Evolutionary conservation across 2,329 filamentous ascomycete species (phyloP).

Genomic region (Fusarium paranaense): DNA sequence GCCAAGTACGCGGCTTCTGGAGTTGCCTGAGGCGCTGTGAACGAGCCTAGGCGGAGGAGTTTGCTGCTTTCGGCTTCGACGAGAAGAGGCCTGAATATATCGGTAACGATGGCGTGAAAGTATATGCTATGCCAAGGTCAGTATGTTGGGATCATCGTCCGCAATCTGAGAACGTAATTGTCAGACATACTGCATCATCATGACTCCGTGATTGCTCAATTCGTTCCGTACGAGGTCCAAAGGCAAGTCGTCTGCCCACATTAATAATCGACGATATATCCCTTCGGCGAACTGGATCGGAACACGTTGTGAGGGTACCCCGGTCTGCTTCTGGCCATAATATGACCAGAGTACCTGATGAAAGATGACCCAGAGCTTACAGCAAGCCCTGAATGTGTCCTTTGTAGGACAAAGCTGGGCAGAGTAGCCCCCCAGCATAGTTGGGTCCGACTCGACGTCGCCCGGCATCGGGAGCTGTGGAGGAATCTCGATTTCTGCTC

Average conservation of each 20-base stretch:
- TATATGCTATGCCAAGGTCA: slow-evolving; percentile 23
- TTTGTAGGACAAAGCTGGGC: neutral
- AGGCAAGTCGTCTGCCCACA: slow-evolving; percentile 3
- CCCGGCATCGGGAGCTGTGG: neutral
- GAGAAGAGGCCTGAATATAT: slow-evolving; percentile 43
- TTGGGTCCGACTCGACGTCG: neutral
- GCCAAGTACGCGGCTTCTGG: slow-evolving; percentile 44
- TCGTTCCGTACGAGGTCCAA: neutral
- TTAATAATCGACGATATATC: slow-evolving; percentile 2
- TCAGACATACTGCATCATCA: slow-evolving; percentile 25
- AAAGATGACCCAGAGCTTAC: neutral
- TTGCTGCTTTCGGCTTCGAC: neutral
- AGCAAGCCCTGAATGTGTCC: neutral
- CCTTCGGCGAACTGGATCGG: neutral
- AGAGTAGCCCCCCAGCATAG: neutral
- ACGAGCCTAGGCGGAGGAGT: slow-evolving; percentile 41
- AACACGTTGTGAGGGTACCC: neutral
- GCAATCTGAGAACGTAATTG: too few species aligned
- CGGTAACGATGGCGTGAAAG: slow-evolving; percentile 35
- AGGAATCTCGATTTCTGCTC: neutral
- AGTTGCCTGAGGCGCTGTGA: slow-evolving; percentile 23
- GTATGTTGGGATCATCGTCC: neutral
- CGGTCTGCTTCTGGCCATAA: neutral
- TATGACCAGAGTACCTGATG: neutral
- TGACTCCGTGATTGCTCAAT: slow-evolving; percentile 41